These are phyloP conservation scores for Xylaria sp. DNA, from an alignment of 2,329 filamentous ascomycete genomes.

Conservation along the genomic window DNA sequence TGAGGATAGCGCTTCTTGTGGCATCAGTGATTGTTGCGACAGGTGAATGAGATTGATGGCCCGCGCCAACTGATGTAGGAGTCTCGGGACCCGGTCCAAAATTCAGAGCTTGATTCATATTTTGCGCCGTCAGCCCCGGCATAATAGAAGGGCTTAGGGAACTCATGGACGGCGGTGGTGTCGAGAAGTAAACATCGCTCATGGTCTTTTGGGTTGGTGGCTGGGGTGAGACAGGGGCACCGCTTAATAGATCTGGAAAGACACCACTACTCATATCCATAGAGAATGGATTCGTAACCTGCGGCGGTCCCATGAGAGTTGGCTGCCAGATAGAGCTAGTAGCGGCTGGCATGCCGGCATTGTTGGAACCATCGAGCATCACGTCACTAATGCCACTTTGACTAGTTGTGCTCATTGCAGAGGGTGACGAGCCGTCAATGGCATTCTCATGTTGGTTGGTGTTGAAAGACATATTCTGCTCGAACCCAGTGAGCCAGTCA, in stretches of 20 bases:
- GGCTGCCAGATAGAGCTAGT: conserved; percentile 71
- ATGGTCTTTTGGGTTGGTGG: conserved; percentile 72
- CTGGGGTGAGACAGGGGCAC: conserved; percentile 78
- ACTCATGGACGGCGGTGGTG: conserved; percentile 75
- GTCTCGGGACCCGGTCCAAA: conserved; percentile 72
- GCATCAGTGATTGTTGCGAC: conserved; percentile 69
- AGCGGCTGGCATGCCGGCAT: conserved; percentile 58
- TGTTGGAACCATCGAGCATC: conserved; percentile 82
- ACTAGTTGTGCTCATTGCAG: conserved; percentile 92
- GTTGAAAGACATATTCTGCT: conserved; percentile 74
- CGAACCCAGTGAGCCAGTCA: conserved; percentile 82
- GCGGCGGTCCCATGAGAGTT: conserved; percentile 70
- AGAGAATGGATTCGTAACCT: conserved; percentile 72
- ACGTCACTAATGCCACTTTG: conserved; percentile 90
- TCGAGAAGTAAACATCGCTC: conserved; percentile 78
- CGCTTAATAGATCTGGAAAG: conserved; percentile 77
- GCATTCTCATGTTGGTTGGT: conserved; percentile 73
- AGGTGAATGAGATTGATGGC: conserved; percentile 62
- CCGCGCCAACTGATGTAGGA: conserved; percentile 72
- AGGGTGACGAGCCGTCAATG: conserved; percentile 92
- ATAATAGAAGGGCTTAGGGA: conserved; percentile 75
- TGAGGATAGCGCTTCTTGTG: conserved; percentile 66
- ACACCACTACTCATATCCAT: conserved; percentile 76
- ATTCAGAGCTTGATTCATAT: conserved; percentile 69
- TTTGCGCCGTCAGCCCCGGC: conserved; percentile 65